phyloP scores from a whole-genome alignment of 768 basidiomycete genomes.

The Dioszegia aurantiaca region DNA sequence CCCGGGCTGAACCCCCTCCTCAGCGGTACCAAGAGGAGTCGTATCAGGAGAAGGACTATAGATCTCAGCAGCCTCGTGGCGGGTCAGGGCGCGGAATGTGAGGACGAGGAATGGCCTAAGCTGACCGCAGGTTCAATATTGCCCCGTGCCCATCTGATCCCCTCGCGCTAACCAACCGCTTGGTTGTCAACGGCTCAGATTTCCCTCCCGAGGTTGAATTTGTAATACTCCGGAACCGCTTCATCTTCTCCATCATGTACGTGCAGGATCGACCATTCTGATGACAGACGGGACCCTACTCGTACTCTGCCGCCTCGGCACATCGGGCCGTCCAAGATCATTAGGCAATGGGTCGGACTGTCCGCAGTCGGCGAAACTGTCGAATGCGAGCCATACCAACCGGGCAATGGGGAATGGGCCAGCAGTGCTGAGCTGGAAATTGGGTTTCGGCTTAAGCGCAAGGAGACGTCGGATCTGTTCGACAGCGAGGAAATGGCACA shows the following conservation, averaged over 20 bases:
- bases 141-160: conserved; percentile 63
- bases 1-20: conserved; percentile 9
- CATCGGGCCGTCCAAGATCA: conserved; percentile 72
- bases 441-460: conserved; percentile 53
- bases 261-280: conserved; percentile 30
- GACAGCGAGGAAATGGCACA: conserved; percentile 80
- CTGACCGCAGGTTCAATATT: conserved; percentile 53
- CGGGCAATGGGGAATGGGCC: conserved; percentile 51
- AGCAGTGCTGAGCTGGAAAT: conserved; percentile 75
- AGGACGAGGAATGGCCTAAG: not conserved
- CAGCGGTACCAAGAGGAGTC: conserved; percentile 11
- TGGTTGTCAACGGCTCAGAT: conserved; percentile 75
- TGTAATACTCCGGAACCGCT: conserved; percentile 70
- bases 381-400: conserved; percentile 64
- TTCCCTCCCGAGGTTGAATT: conserved; percentile 67
- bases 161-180: conserved; percentile 74
- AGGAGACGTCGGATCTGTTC: conserved; percentile 62
- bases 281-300: conserved; percentile 71
- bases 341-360: conserved; percentile 86
- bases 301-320: conserved; percentile 65
- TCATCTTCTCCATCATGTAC: conserved; percentile 71
- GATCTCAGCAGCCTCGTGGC: conserved; percentile 18
- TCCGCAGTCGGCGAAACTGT: conserved; percentile 74
- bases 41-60: conserved; percentile 37
- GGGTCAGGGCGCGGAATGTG: conserved; percentile 32